Evolutionary conservation across 2,329 filamentous ascomycete species (phyloP).

Genomic region (Tolypocladium paradoxum): DNA sequence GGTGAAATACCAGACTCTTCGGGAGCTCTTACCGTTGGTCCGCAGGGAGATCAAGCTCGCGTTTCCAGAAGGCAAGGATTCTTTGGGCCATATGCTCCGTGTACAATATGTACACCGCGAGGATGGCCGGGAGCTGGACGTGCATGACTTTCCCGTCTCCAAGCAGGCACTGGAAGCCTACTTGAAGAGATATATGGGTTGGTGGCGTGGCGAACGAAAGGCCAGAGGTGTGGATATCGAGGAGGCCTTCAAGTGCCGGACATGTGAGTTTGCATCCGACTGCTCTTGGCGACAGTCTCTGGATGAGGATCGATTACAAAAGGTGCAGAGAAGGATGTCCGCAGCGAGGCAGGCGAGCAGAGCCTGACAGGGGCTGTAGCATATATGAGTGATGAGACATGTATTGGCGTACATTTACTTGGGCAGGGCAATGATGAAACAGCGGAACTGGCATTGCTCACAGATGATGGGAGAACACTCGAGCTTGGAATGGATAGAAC

Average conservation of each 20-base stretch:
- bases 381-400: neutral
- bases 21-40: slow-evolving; percentile 35
- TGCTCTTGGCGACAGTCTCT: slow-evolving; percentile 70
- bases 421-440: neutral
- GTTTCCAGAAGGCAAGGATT: slow-evolving; percentile 37
- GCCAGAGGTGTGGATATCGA: slow-evolving; percentile 69
- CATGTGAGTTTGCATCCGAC: slow-evolving; percentile 69
- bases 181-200: slow-evolving; percentile 59
- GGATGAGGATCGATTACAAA: slow-evolving; percentile 41
- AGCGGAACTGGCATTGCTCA: neutral
- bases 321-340: slow-evolving; percentile 12
- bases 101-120: slow-evolving; percentile 43
- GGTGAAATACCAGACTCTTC: slow-evolving; percentile 36
- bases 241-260: slow-evolving; percentile 79
- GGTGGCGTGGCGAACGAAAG: slow-evolving; percentile 72
- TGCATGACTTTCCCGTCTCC: slow-evolving; percentile 57
- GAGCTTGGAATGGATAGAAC: too few species aligned
- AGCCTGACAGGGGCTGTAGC: neutral
- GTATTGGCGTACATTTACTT: neutral
- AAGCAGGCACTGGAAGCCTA: slow-evolving; percentile 52
- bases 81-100: slow-evolving; percentile 38
- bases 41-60: slow-evolving; percentile 36
- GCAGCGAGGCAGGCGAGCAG: neutral
- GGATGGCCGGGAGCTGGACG: slow-evolving; percentile 43
- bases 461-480: too few species aligned